Evolutionary conservation across 352 stramenopile genomes (phyloP).

Genomic region (Pythium biforme): DNA sequence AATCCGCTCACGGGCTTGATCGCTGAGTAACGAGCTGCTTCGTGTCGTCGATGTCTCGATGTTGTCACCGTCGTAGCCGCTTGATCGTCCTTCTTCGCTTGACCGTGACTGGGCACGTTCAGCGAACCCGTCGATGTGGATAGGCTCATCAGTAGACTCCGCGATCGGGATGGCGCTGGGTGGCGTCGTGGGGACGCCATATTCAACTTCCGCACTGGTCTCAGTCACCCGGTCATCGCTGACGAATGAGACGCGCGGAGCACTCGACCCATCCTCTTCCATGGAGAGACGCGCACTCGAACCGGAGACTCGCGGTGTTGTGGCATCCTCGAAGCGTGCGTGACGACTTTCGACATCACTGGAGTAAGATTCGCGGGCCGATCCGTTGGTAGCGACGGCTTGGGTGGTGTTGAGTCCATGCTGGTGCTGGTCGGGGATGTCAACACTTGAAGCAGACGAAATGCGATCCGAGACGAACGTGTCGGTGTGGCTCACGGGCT

Average conservation of each 20-base stretch:
- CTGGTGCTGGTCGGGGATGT: neutral
- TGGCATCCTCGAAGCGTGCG: neutral
- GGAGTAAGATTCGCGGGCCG: constrained; percentile 4
- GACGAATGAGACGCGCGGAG: constrained; percentile 6
- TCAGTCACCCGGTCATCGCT: constrained; percentile 1
- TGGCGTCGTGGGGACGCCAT: neutral
- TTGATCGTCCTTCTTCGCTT: constrained; percentile 5
- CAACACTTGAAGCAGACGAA: constrained; percentile 8
- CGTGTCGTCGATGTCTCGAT: constrained; percentile 9
- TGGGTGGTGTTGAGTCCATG: neutral
- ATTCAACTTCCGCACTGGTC: neutral
- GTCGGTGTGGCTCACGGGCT: constrained; percentile 10
- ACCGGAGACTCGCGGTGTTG: neutral
- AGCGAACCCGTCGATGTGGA: neutral
- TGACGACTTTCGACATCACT: neutral
- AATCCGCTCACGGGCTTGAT: constrained; percentile 4
- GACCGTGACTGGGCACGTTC: neutral
- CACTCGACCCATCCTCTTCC: constrained; percentile 5
- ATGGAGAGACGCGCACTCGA: constrained; percentile 10
- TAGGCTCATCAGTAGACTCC: neutral
- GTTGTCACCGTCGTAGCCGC: constrained; percentile 16
- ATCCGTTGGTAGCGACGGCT: neutral
- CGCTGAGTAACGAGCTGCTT: constrained; percentile 11
- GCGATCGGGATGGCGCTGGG: neutral
- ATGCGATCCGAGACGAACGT: constrained; percentile 13